Percentiles rank a stretch among this genome's conserved stretches.
Evolutionary conservation across 2,329 filamentous ascomycete genomes (phyloP).

Genomic region (Penicillium sp.): DNA sequence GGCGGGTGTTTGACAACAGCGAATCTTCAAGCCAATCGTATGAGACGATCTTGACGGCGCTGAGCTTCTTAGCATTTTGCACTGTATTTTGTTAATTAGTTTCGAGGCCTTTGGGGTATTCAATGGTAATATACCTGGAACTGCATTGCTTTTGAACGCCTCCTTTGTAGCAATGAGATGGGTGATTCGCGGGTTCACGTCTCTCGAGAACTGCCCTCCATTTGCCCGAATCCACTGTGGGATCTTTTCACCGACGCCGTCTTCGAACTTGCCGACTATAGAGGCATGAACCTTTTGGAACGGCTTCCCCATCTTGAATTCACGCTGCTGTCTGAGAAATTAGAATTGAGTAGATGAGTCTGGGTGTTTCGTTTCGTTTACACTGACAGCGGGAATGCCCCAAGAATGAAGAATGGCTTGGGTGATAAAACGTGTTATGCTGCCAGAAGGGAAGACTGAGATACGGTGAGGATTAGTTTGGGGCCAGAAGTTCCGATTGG

Average conservation of each 20-base stretch:
- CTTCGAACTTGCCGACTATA: constrained; percentile 58
- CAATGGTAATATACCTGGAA: constrained; percentile 36
- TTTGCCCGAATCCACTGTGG: constrained; percentile 64
- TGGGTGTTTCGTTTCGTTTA: neutral
- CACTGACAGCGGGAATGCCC: neutral
- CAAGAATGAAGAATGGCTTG: too few relatives aligned
- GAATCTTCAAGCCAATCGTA: constrained; percentile 52
- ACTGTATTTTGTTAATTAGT: constrained; percentile 37
- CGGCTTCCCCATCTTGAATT: constrained; percentile 38
- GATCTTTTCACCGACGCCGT: constrained; percentile 56
- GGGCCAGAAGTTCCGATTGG: neutral
- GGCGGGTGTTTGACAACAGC: constrained; percentile 32
- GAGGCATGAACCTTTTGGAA: constrained; percentile 59
- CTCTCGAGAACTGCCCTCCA: constrained; percentile 58
- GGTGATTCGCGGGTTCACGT: constrained; percentile 60
- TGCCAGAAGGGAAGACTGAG: neutral
- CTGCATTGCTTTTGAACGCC: constrained; percentile 55
- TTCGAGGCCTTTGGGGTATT: neutral
- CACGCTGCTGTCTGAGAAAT: neutral
- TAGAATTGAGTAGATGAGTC: neutral
- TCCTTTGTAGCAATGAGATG: constrained; percentile 69
- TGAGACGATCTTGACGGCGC: constrained; percentile 46
- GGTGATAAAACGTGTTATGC: neutral
- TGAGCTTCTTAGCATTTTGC: constrained; percentile 38
- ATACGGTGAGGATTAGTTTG: neutral